These are phyloP conservation scores for Epichloe gansuensis DNA, from an alignment of 2,329 filamentous ascomycete species.

Conservation along the genomic window DNA sequence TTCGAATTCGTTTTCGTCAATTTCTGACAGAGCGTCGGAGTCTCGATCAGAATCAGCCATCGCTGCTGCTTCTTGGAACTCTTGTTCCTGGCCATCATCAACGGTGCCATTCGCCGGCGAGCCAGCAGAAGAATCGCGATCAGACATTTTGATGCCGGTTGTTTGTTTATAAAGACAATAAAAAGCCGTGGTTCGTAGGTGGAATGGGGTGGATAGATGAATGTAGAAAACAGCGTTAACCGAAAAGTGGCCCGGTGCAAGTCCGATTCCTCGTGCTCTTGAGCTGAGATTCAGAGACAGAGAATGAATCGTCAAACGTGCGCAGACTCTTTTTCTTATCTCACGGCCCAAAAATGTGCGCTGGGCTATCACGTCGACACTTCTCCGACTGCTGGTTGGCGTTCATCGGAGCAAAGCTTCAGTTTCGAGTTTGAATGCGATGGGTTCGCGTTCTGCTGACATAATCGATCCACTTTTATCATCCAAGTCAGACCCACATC, in stretches of 20 bases:
- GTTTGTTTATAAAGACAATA: not conserved
- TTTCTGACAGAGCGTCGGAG: conserved; percentile 51
- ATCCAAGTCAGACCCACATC: conserved; percentile 3
- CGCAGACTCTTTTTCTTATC: too few species aligned
- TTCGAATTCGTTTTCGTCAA: conserved; percentile 58
- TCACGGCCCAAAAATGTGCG: not conserved
- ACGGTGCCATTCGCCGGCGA: conserved; percentile 25
- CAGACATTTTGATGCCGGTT: conserved; percentile 27
- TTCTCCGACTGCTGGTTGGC: not conserved
- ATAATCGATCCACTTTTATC: conserved; percentile 13
- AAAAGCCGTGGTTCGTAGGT: not conserved
- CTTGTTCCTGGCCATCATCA: conserved; percentile 30
- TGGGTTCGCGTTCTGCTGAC: conserved; percentile 14
- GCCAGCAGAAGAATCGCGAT: conserved; percentile 30
- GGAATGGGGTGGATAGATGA: not conserved
- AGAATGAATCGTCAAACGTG: not conserved
- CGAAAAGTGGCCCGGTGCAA: not conserved
- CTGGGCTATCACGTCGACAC: not conserved
- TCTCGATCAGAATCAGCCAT: conserved; percentile 40
- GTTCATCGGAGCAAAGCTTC: not conserved
- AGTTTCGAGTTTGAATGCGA: not conserved
- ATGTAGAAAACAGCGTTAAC: not conserved
- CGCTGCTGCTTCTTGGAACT: conserved; percentile 28
- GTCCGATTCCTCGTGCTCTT: not conserved
- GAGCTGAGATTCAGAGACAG: not conserved